Conservation (phyloP, 208 protist genomes). For the Leptomonas seymouri region DNA sequence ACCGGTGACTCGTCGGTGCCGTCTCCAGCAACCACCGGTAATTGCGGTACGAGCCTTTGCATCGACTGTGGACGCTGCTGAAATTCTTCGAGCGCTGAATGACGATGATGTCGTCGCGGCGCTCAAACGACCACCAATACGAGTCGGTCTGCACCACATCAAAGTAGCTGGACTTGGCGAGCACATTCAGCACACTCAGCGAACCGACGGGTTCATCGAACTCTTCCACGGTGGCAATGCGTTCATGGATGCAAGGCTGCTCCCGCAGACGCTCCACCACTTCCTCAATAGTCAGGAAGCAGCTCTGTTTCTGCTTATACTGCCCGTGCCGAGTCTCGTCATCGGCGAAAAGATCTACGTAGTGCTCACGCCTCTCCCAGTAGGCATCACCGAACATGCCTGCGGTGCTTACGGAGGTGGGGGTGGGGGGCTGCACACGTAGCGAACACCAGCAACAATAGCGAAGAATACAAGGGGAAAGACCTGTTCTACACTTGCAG, state of each 20-base stretch:
- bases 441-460: neutral
- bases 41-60: constrained; percentile 47
- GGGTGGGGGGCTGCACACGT: neutral
- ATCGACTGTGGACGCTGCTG: constrained; percentile 53
- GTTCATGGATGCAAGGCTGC: constrained; percentile 41
- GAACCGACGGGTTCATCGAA: constrained; percentile 41
- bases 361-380: constrained; percentile 42
- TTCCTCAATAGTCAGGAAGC: constrained; percentile 40
- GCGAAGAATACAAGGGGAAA: constrained; percentile 18
- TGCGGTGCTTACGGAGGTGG: too few relatives aligned
- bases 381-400: constrained; percentile 28
- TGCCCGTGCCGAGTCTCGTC: constrained; percentile 31
- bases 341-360: constrained; percentile 61
- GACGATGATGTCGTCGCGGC: constrained; percentile 43
- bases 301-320: constrained; percentile 40
- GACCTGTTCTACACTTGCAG: too few relatives aligned
- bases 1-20: constrained; percentile 33
- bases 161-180: constrained; percentile 37
- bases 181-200: constrained; percentile 28
- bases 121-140: constrained; percentile 70
- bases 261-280: constrained; percentile 48
- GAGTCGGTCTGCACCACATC: constrained; percentile 51
- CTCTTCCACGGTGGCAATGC: constrained; percentile 42
- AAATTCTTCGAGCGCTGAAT: constrained; percentile 62
- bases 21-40: constrained; percentile 41